Evolutionary conservation across 768 basidiomycete species (phyloP).

Genomic region (Pulveroboletus frians): DNA sequence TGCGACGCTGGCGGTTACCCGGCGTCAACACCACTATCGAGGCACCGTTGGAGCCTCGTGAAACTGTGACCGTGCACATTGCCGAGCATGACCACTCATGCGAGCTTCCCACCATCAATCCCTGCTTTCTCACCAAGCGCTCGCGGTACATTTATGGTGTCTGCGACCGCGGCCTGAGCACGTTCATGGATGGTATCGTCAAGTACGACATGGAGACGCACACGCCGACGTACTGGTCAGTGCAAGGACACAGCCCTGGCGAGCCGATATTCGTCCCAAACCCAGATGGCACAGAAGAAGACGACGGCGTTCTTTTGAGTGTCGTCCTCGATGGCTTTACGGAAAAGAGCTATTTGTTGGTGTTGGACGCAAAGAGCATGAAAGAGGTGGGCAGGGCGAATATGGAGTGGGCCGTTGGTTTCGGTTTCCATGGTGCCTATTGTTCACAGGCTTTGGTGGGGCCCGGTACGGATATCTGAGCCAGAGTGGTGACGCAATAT

Average conservation of each 20-base stretch:
- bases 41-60: slow-evolving; percentile 9
- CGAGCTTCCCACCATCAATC: slow-evolving; percentile 35
- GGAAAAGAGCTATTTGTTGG: slow-evolving; percentile 33
- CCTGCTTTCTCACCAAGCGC: slow-evolving; percentile 26
- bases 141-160: slow-evolving; percentile 33
- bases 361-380: slow-evolving; percentile 34
- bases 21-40: slow-evolving; percentile 19
- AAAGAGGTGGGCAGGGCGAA: slow-evolving; percentile 34
- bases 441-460: slow-evolving; percentile 3
- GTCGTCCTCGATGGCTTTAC: slow-evolving; percentile 32
- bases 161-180: slow-evolving; percentile 25
- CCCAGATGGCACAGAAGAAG: slow-evolving; percentile 29
- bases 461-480: slow-evolving; percentile 20
- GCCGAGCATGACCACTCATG: slow-evolving; percentile 27
- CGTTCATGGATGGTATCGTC: slow-evolving; percentile 32
- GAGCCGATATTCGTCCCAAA: slow-evolving; percentile 35
- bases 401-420: slow-evolving; percentile 28
- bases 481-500: not conserved
- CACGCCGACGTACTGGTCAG: slow-evolving; percentile 25
- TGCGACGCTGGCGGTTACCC: slow-evolving; percentile 31
- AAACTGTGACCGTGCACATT: slow-evolving; percentile 18
- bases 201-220: slow-evolving; percentile 31
- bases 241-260: slow-evolving; percentile 28
- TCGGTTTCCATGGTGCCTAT: slow-evolving; percentile 36
- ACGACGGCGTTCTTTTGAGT: slow-evolving; percentile 35